Evolutionary conservation across 169 alveolate genomes (phyloP), one percentile per base, ranked within the genome.

Genomic region (Eimeria tenella): DNA sequence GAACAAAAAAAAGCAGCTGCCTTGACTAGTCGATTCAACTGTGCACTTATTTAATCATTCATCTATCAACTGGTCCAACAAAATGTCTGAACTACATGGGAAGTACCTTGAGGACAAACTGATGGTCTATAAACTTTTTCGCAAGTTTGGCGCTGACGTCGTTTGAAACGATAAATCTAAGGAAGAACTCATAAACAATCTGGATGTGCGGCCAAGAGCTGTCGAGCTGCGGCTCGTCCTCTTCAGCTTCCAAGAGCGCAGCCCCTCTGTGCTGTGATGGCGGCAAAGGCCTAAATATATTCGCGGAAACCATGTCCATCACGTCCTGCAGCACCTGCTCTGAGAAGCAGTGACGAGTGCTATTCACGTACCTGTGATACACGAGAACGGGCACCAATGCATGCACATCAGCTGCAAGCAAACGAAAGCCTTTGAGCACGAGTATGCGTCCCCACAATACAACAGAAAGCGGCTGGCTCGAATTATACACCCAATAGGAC

Each of bases 81-180:
- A 31, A 31, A 31, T 2, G 4, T 31, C 42, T 31, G 42, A 31
- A 31, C 42, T 31, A 31, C 42, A 2, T 31, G n/a, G 53, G 11
- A 88, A 90, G 77, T 25, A 91, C 93, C 95, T 95, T 95, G 60
- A 97, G 94, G 25, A 97, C 98, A 73, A 97, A 97, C 60, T 98
- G 95, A 71, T 96, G 96, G 93, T 97, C 99, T 23, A 98, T 97
- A 86, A 96, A 97, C 79, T 97, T 97, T 87, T 96, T 97, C 56
- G 98, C 98, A 65, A 96, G 95, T 95, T 98, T 98, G 55, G 98
- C 97, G 74, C 96, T 96, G 56, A 98, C 97, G 68, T 98, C 98
- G 52, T 97, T 97, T 81, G 98, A 96, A 56, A 98, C 98, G 56
- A 97, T 96, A 70, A 97, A 98, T 70, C 99, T 96, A 50, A 98